phyloP scores from a whole-genome alignment of 2,329 filamentous ascomycete genomes.

The Cordyceps militaris region DNA sequence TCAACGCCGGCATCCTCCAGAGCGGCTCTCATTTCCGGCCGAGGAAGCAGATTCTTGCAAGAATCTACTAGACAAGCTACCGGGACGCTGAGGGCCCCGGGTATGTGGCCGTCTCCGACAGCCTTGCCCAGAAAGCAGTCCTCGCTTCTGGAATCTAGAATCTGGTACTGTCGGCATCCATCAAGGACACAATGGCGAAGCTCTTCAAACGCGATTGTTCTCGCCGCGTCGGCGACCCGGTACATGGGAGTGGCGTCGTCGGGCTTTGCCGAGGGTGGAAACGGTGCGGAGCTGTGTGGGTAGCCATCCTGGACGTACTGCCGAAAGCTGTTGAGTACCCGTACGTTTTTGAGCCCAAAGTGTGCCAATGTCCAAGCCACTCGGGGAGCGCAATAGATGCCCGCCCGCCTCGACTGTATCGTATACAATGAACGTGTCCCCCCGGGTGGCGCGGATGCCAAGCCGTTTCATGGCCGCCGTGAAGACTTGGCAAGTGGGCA shows the following conservation, averaged over 20 bases:
- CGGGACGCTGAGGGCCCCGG: not conserved
- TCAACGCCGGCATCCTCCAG: not conserved
- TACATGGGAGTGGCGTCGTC: not conserved
- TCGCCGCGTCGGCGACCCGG: not conserved
- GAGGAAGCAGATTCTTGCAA: not conserved
- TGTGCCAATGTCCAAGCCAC: not conserved
- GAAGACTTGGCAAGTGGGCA: not conserved
- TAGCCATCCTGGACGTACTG: not conserved
- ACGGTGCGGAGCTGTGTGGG: not conserved
- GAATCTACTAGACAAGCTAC: not conserved
- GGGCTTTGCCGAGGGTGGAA: not conserved
- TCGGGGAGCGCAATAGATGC: not conserved
- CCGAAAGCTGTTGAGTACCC: not conserved
- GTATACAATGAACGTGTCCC: not conserved
- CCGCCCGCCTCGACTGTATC: not conserved
- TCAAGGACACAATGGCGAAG: not conserved
- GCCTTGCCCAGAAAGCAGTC: not conserved
- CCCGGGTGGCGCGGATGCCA: not conserved
- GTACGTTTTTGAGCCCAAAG: not conserved
- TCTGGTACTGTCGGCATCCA: not conserved
- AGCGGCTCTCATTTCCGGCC: not conserved
- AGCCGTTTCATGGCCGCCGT: not conserved
- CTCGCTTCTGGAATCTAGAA: not conserved
- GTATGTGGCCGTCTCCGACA: not conserved
- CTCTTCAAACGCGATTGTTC: not conserved